Conservation (phyloP, 2,329 filamentous ascomycete genomes). For the Trichoderma sp. region DNA sequence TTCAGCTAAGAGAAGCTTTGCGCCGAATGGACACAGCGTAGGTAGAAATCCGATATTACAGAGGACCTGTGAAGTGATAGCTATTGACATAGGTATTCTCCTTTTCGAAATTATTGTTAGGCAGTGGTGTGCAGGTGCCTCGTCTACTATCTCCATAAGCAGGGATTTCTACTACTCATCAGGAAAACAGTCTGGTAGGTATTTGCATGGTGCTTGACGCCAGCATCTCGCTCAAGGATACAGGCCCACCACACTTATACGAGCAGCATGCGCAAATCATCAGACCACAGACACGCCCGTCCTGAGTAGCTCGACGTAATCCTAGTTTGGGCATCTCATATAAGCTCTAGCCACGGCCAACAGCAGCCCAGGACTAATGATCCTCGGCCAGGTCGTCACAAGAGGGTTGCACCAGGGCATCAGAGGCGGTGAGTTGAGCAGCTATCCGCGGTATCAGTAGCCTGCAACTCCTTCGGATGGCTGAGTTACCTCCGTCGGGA, state of each 20-base stretch:
- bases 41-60: neutral
- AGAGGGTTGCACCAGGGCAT: constrained; percentile 6
- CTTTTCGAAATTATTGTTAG: neutral
- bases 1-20: neutral
- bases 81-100: neutral
- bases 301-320: neutral
- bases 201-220: neutral
- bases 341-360: constrained; percentile 4
- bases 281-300: constrained; percentile 7
- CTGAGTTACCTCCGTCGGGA: neutral
- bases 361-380: neutral
- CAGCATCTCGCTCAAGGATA: constrained; percentile 1
- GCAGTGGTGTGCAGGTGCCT: neutral
- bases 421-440: constrained; percentile 21
- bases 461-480: neutral
- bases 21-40: neutral
- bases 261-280: constrained; percentile 19
- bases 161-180: neutral
- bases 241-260: constrained; percentile 16
- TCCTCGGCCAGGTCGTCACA: neutral
- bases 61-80: neutral
- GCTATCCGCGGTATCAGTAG: constrained; percentile 12
- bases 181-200: neutral
- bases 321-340: neutral
- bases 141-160: neutral